Evolutionary conservation across 768 basidiomycete genomes (phyloP).

Genomic region (Trametes meyenii): DNA sequence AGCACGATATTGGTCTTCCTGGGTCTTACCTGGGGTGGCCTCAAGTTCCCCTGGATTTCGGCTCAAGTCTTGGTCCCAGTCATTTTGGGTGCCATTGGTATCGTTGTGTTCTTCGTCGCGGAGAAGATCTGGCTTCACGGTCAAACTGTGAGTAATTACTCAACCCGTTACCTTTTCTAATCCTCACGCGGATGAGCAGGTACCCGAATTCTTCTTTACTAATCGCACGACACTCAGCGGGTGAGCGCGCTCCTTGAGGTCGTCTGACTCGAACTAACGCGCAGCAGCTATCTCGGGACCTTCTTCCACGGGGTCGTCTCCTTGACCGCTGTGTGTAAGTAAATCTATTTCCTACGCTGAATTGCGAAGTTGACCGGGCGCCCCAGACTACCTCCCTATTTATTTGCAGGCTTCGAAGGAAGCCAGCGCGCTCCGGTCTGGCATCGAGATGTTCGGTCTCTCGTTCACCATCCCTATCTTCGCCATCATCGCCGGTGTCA

Average conservation of each 20-base stretch:
- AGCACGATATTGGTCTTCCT: slow-evolving; percentile 25
- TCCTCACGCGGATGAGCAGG: background rate
- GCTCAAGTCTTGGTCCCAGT: slow-evolving; percentile 40
- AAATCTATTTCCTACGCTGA: too few relatives aligned
- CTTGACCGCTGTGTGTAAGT: slow-evolving; percentile 17
- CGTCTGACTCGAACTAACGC: background rate
- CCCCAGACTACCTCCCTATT: slow-evolving; percentile 44
- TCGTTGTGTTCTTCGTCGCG: slow-evolving; percentile 38
- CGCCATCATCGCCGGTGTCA: slow-evolving; percentile 42
- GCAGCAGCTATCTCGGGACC: slow-evolving; percentile 12
- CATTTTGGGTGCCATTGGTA: slow-evolving; percentile 36
- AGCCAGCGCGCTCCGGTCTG: slow-evolving; percentile 31
- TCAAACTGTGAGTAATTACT: slow-evolving; percentile 27
- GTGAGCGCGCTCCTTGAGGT: background rate
- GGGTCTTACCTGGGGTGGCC: slow-evolving; percentile 39
- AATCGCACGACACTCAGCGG: slow-evolving; percentile 18
- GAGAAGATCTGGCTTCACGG: slow-evolving; percentile 33
- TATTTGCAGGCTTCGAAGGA: slow-evolving; percentile 46
- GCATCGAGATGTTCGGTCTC: slow-evolving; percentile 23
- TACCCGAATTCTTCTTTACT: slow-evolving; percentile 17
- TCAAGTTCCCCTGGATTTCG: slow-evolving; percentile 39
- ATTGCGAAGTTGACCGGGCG: slow-evolving; percentile 24
- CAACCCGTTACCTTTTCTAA: background rate
- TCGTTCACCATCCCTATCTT: slow-evolving; percentile 43
- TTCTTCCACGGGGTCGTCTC: slow-evolving; percentile 20